Evolutionary conservation across 208 protist genomes (phyloP), one percentile per base, ranked within the genome.

Genomic region (Naegleria gruberi): DNA sequence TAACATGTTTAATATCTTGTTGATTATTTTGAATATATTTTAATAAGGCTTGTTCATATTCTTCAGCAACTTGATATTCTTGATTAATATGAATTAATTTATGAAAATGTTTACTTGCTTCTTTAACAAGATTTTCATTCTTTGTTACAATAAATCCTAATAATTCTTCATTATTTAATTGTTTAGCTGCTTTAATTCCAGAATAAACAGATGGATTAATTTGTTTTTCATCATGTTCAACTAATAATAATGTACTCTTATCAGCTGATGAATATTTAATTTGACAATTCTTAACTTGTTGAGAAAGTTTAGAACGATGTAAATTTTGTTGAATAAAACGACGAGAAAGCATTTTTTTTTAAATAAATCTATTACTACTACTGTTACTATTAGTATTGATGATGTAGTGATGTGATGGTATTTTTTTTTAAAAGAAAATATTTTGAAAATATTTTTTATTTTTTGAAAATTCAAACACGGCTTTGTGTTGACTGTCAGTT

Each of bases 1-100:
- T 92, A 57, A 99, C 97, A 93, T 99, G 98, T 30, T 10, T 30
- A 65, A 65, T 65, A 93, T 95, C 98, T 17, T 94, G 91, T 44
- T 95, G 92, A 74, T 94, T 92, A 45, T 91, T 91, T 82, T 94
- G 93, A 0, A 94, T 90, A 5, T 92, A 89, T 77, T 92, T 90
- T 47, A 98, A 92, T 30, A 97, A 90, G 0, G 93, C 17, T 23
- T 42, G 93, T 17, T 94, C 93, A 86, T 95, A 93, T 87, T 97
- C 94, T 92, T 98, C 97, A 0, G 97, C 93, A 7, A 97, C 92
- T 37, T 93, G 92, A 90, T 98, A 92, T 82, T 95, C 94, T 65
- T 65, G 19, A 19, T 65, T 65, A 23, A 65, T 19, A 65, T 65
- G 51, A 19, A 65, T 65, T 23, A 65, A 10, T 19, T 65, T 65